Percentiles rank a stretch among this genome's conserved stretches.
phyloP scores from a whole-genome alignment of 331 rosid species.

The Pyrus hybrid region DNA sequence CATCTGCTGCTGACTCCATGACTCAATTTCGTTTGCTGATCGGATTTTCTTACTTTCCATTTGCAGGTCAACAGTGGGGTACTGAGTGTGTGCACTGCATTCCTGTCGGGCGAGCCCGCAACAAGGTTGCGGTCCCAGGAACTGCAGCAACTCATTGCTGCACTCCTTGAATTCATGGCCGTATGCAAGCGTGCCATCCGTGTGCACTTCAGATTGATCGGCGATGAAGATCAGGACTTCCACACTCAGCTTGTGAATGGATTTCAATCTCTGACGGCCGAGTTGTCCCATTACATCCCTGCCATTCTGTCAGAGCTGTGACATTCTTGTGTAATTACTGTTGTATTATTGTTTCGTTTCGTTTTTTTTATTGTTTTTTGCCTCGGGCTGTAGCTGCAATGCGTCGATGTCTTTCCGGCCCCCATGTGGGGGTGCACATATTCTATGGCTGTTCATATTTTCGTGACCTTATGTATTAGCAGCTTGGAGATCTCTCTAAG shows the following conservation, averaged over 20 bases:
- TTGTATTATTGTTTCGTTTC: neutral
- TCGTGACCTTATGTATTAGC: neutral
- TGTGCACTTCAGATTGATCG: conserved; percentile 84
- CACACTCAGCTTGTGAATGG: conserved; percentile 97
- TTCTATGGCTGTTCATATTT: conserved; percentile 1
- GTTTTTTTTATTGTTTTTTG: too few species aligned
- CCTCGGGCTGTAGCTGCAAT: conserved; percentile 3
- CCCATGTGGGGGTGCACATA: neutral
- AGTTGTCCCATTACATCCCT: conserved; percentile 91
- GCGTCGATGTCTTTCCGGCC: neutral
- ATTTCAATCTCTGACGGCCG: conserved; percentile 91
- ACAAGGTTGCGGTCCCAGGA: conserved; percentile 93
- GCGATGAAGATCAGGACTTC: conserved; percentile 98
- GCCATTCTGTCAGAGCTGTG: conserved; percentile 89
- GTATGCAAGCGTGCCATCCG: conserved; percentile 98
- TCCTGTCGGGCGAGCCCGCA: conserved; percentile 95
- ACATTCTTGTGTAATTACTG: conserved; percentile 1
- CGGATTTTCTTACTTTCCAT: neutral
- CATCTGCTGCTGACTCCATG: neutral
- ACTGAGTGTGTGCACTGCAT: conserved; percentile 94
- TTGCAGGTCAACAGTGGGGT: conserved; percentile 96
- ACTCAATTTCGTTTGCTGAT: neutral
- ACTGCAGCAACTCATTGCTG: conserved; percentile 96
- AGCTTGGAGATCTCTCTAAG: neutral
- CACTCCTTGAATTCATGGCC: conserved; percentile 97